Evolutionary conservation across 2,329 filamentous ascomycete genomes (phyloP), one percentile per base, ranked within the genome.

Genomic region (Alternaria sp.): DNA sequence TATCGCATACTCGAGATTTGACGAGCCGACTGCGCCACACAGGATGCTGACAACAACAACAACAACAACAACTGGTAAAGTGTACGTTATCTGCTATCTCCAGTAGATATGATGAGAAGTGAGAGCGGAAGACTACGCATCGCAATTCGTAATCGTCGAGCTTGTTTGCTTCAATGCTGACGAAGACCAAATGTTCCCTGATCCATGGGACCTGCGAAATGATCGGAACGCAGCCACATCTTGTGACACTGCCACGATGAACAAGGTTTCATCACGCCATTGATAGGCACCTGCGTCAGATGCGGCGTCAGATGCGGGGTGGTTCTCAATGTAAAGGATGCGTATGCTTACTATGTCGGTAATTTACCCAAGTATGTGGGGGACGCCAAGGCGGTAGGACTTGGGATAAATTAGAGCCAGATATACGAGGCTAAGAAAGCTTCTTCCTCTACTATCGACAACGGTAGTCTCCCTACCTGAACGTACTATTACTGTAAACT

Each of bases 331-430:
- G n/a, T 24, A n/a, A 39, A 39, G 21, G 13, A 26, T 33, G 13
- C 46, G 33, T 21, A 21, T 33, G 33, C 49, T 39, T 40, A 53
- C 46, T 49, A 52, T 40, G 49, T 17, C 17, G 17, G 17, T 17
- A 17, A 17, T 17, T 17, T 17, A 17, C 17, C 17, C 17, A 17
- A 17, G 17, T 17, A 17, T 1, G 17, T 17, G 17, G 17, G 17
- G 17, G 17, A 17, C 17, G 17, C 17, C 17, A 17, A 17, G 17
- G 17, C 17, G 17, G 17, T 17, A 17, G 17, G 17, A 17, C 17
- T 17, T 17, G 17, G 17, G 17, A 17, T 17, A 17, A 17, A 17
- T 17, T 17, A 17, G 17, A 17, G 17, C 17, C 17, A 17, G 17
- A 17, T 17, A 17, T 17, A 17, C 17, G 17, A 17, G 17, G 17